These are phyloP conservation scores for Phytophthora palmivora DNA, from an alignment of 352 stramenopile genomes.

Conservation along the genomic window DNA sequence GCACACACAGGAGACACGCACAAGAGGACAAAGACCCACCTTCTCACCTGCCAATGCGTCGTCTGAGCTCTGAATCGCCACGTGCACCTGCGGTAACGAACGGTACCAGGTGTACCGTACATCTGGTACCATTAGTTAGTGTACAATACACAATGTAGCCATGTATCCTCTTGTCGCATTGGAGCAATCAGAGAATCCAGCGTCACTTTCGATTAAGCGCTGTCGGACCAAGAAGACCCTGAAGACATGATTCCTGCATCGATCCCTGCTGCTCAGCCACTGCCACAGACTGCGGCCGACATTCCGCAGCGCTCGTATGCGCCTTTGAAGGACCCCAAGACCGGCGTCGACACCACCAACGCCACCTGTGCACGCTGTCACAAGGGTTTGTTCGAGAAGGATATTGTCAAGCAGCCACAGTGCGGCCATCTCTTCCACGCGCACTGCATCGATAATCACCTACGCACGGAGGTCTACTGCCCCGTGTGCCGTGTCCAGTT, in stretches of 20 bases:
- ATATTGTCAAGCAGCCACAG: constrained; percentile 59
- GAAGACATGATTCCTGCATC: constrained; percentile 35
- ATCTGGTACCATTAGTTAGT: constrained; percentile 2
- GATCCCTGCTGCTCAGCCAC: constrained; percentile 17
- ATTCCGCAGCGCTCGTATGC: constrained; percentile 33
- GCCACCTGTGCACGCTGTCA: constrained; percentile 51
- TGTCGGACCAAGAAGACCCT: neutral
- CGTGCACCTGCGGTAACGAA: constrained; percentile 5
- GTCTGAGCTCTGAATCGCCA: constrained; percentile 20
- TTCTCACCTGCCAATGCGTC: constrained; percentile 12
- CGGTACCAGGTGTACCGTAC: no score
- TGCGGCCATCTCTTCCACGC: constrained; percentile 75
- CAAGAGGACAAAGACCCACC: constrained; percentile 1
- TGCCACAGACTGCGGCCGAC: constrained; percentile 40
- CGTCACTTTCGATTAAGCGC: constrained; percentile 16
- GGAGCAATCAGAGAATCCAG: constrained; percentile 23
- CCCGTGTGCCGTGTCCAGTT: constrained; percentile 67
- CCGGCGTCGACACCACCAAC: constrained; percentile 28
- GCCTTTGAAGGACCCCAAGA: constrained; percentile 24
- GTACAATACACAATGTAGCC: constrained; percentile 13
- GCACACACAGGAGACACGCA: constrained; percentile 8
- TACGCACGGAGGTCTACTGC: constrained; percentile 53
- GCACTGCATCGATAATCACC: constrained; percentile 61
- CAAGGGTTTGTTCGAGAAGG: constrained; percentile 34
- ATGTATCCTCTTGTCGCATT: constrained; percentile 3